Base-by-base conservation (phyloP, 805 yeast genomes). In the Candida boleticola region DNA sequence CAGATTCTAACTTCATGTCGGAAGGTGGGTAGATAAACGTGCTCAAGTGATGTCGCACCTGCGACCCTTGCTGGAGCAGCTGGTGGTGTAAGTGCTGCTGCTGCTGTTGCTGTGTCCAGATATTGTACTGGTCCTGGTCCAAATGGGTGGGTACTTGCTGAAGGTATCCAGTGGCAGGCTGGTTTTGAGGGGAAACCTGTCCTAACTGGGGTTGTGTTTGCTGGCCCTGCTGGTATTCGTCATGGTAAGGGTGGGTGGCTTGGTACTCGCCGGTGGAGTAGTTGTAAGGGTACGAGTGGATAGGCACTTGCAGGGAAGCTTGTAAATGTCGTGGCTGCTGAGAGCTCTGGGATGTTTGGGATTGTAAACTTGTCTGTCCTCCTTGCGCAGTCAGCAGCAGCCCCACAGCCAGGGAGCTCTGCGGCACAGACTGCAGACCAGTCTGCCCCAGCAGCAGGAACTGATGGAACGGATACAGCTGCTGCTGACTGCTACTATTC, bases 11-110 rank as follows among this genome's bases (percentile, higher is more conserved):
- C 20, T 27, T 27, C 21, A 36, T 18, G 16, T 36, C 39, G 14
- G 22, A 13, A 25, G 32, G 11, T 4, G 39, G 39, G 19, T 36
- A 36, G 5, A 21, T 14, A n/a, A 36, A 36, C 9, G 39, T 9
- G 16, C 10, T 13, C 31, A 36, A 36, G 16, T 25, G 39, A 18
- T 36, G 30, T 27, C 36, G 36, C 26, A 33, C 32, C 19, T 9
- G 30, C 7, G 39, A 25, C n/a, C 32, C 39, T 20, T n/a, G 22
- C 9, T 19, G 17, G 29, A 16, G 37, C 18, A 18, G 14, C 19
- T 14, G 22, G 7, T 19, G 17, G 29, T 35, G 37, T 17, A 18
- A 10, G 9, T 20, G 25, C 5, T 30, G 34, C 13, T 17, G 34
- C 13, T 19, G 36, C 19, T 33, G 36, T 20, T 33, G 36, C 16